Evolutionary conservation across 495 filamentous ascomycete genomes (phyloP).

Genomic region (Usnea hakonensis): DNA sequence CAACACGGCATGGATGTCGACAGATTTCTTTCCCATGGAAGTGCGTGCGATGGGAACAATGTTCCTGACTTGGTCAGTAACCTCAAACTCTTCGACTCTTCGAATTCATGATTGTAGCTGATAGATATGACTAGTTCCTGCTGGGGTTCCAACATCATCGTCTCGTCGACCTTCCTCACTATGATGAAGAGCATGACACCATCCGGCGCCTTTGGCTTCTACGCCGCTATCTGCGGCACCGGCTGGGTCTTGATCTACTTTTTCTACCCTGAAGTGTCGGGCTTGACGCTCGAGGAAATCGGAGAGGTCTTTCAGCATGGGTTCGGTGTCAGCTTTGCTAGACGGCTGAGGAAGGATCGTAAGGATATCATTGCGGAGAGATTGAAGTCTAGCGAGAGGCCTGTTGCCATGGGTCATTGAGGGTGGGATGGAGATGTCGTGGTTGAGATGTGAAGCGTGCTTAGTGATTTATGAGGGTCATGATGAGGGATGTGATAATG

Average conservation of each 20-base stretch:
- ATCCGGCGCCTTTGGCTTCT: conserved; percentile 46
- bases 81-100: neutral
- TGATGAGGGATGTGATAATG: neutral
- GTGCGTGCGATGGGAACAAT: conserved; percentile 47
- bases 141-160: conserved; percentile 47
- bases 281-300: conserved; percentile 44
- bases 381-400: neutral
- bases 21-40: conserved; percentile 47
- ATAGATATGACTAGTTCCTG: conserved; percentile 22
- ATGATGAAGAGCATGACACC: conserved; percentile 43
- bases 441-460: neutral
- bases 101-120: neutral
- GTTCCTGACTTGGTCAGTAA: conserved; percentile 36
- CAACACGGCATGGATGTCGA: conserved; percentile 44
- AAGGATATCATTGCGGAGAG: conserved; percentile 6
- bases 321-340: conserved; percentile 39
- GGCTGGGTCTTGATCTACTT: conserved; percentile 42
- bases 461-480: neutral
- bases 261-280: conserved; percentile 45
- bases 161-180: conserved; percentile 45
- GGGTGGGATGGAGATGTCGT: neutral
- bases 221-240: conserved; percentile 40
- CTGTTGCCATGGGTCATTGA: neutral
- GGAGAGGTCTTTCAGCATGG: conserved; percentile 42
- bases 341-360: conserved; percentile 27